Percentiles rank a stretch among this genome's conserved stretches.
Conservation (phyloP, 2,329 filamentous ascomycete genomes). For the Pseudopyrenochaeta lycopersici region DNA sequence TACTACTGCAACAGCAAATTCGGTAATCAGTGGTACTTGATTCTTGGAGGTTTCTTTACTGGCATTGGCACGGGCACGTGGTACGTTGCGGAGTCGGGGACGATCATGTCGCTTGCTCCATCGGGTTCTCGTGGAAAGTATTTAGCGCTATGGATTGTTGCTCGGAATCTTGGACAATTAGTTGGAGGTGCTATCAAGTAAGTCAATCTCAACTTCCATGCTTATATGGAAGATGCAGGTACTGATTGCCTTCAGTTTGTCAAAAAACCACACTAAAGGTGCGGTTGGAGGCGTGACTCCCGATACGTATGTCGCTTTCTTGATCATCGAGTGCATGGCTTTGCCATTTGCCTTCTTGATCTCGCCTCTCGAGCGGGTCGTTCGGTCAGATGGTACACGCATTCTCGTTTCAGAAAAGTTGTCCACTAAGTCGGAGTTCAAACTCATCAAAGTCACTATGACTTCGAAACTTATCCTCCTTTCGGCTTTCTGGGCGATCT, state of each 20-base stretch:
- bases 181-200: slow-evolving; percentile 57
- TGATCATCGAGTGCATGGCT: slow-evolving; percentile 58
- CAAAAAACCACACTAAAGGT: slow-evolving; percentile 39
- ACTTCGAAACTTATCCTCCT: slow-evolving; percentile 51
- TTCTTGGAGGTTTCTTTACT: slow-evolving; percentile 33
- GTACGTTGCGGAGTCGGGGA: slow-evolving; percentile 61
- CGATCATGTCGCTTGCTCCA: slow-evolving; percentile 60
- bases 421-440: slow-evolving; percentile 50
- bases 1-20: slow-evolving; percentile 62
- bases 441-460: slow-evolving; percentile 51
- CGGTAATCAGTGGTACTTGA: slow-evolving; percentile 58
- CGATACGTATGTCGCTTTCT: slow-evolving; percentile 58
- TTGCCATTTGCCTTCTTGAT: slow-evolving; percentile 59
- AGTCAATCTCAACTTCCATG: slow-evolving; percentile 2
- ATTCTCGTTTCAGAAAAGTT: slow-evolving; percentile 55
- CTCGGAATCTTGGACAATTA: slow-evolving; percentile 58
- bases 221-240: not conserved
- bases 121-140: slow-evolving; percentile 59
- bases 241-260: slow-evolving; percentile 16
- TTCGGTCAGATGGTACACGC: slow-evolving; percentile 57
- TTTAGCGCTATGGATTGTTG: slow-evolving; percentile 59
- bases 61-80: slow-evolving; percentile 52
- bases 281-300: slow-evolving; percentile 51
- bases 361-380: slow-evolving; percentile 55
- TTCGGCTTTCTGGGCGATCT: slow-evolving; percentile 55